Base-by-base conservation (phyloP, 441 rosid genomes). In the Adansonia gregorii region DNA sequence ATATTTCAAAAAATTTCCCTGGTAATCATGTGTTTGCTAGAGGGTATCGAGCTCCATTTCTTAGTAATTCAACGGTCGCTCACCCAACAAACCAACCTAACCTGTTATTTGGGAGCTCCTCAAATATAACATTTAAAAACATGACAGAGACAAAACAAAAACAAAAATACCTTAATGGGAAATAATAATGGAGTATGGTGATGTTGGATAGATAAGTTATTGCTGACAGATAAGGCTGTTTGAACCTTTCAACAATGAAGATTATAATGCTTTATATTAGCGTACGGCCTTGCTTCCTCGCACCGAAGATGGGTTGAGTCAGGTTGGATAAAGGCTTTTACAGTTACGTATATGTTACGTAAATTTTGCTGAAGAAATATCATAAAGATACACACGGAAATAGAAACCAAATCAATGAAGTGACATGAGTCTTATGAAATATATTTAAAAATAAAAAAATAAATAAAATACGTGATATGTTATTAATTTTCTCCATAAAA, bases 61-160 rank as follows among this genome's bases (percentile, higher is more conserved):
- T 15, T 24, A 24, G 72, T n/a, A 66, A 75, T 68, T 73, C 84
- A 76, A 64, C 72, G 68, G 84, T 80, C 73, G 86, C 78, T 83
- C 86, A 83, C 68, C 86, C 74, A 78, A 83, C 80, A 4, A 61
- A 10, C 74, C 73, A 51, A 76, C 72, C 76, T 39, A 35, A 35
- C 41, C 52, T 6, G 66, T 56, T 61, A 8, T 2, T 35, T 19
- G 46, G 35, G 22, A 45, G 9, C 22, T 4, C 61, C 12, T n/a
- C 35, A 17, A 14, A 43, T 71, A 35, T 35, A 35, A 14, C 45
- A 22, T 27, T n/a, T 35, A 46, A 64, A 55, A 65, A 14, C 68
- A 76, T 27, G 41, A 17, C 19, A 59, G 8, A 4, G 6, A 35
- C 41, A 35, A 35, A 35, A 35, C 39, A 35, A 35, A 35, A 11